Base-by-base conservation (phyloP, 1,139 yeast genomes). In the Groenewaldozyma auringiensis region DNA sequence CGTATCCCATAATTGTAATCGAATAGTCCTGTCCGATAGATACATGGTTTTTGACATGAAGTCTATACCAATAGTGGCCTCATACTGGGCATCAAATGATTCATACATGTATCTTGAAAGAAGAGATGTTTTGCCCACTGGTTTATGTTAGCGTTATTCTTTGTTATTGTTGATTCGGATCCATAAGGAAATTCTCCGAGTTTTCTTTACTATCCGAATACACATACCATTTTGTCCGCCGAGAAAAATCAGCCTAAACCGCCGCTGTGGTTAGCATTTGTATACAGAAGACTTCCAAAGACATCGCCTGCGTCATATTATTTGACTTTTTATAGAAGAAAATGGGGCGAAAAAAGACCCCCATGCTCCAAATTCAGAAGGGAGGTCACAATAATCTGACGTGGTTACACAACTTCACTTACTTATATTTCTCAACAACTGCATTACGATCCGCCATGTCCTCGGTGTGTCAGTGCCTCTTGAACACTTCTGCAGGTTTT, bases 61-160 rank as follows among this genome's bases (percentile, higher is more conserved):
- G 64, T 92, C 98, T 52, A 92, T 92, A 21, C 98, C 98, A 47
- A 92, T 88, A 1, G 98, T 92, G 32, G 98, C 97, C 68, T 77
- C 69, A 56, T 67, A 64, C 62, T 92, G 95, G 42, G 94, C 94
- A 64, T 92, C 96, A 63, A 92, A 92, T n/a, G 96, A 85, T 62
- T 92, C 97, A 64, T 92, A 89, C 97, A 92, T 92, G 69, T 92
- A 92, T 53, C 98, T 72, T 17, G 98, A 88, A 57, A 92, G 85
- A 50, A 92, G 75, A 4, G 97, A 89, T 6, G 98, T 92, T 65
- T 92, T 92, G 37, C 98, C 98, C 42, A 92, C 92, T 70, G 40
- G 38, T 22, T n/a, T 16, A 6, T 32, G 31, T 25, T 25, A 25
- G 31, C 11, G 13, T 25, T 13, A 25, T 25, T 25, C n/a, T n/a